A percentile compares a stretch with the other conserved stretches of the same genome.
Conservation (phyloP, 208 protist genomes). For the Kentomonas sorsogonicus region DNA sequence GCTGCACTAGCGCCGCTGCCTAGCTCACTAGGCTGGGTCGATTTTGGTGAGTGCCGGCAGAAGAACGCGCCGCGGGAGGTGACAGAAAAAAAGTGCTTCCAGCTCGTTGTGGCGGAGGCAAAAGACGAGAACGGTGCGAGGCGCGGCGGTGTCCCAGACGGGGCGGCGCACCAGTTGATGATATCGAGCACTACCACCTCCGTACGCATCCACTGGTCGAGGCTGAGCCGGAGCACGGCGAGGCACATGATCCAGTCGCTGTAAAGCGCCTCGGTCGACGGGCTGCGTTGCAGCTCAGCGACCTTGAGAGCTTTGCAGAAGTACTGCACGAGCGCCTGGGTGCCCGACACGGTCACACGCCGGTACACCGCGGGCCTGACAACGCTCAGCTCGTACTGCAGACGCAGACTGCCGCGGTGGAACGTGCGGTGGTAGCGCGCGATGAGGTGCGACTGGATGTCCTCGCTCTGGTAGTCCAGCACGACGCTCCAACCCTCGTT, state of each 20-base stretch:
- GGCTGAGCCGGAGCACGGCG: constrained; percentile 24
- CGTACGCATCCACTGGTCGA: constrained; percentile 10
- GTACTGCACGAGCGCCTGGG: constrained; percentile 57
- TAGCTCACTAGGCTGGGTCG: too few relatives aligned
- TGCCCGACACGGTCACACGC: constrained; percentile 57
- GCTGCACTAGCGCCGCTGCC: too few relatives aligned
- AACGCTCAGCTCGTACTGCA: constrained; percentile 79
- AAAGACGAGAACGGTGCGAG: constrained; percentile 1
- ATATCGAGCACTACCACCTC: constrained; percentile 56
- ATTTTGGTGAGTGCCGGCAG: too few relatives aligned
- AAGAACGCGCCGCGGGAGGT: neutral
- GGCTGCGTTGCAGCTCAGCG: constrained; percentile 15
- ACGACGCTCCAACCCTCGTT: constrained; percentile 84
- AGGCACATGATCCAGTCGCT: constrained; percentile 52
- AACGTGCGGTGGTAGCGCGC: constrained; percentile 61
- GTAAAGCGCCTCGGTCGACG: constrained; percentile 13
- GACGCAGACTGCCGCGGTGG: constrained; percentile 52
- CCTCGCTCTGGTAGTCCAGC: constrained; percentile 52
- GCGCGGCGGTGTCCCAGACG: neutral
- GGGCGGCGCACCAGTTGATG: constrained; percentile 16
- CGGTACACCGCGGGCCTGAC: constrained; percentile 62
- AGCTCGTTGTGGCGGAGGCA: neutral
- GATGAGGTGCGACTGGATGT: constrained; percentile 38
- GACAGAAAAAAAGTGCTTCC: neutral
- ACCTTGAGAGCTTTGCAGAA: constrained; percentile 38